Conservation (phyloP, 352 stramenopile genomes). For the Thalassiosira delicatula region DNA sequence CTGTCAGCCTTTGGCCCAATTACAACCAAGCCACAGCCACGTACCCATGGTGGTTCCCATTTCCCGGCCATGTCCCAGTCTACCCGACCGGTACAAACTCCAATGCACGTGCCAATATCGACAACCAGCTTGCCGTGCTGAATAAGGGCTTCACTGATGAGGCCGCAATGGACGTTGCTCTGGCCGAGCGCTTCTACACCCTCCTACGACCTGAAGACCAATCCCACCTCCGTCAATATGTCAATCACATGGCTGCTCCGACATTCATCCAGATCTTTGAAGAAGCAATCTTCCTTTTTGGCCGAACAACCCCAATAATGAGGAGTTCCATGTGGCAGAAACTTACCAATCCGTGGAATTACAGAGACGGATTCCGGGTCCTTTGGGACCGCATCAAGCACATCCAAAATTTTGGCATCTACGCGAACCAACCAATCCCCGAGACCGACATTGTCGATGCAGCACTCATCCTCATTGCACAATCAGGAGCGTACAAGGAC, state of each 20-base stretch:
- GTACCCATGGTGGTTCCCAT: background rate
- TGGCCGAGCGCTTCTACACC: background rate
- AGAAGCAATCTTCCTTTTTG: background rate
- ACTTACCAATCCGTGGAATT: background rate
- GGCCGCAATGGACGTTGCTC: background rate
- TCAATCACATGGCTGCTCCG: background rate
- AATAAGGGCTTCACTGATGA: background rate
- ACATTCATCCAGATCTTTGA: background rate
- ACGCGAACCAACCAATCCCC: background rate
- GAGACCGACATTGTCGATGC: background rate
- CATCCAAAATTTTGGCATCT: no score
- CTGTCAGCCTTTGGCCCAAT: background rate
- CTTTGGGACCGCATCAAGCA: no score
- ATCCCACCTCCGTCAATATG: background rate
- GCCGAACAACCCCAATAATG: background rate
- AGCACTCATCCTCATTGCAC: background rate
- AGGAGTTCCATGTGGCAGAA: background rate
- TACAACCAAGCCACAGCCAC: background rate
- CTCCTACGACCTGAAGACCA: background rate
- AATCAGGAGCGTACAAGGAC: background rate
- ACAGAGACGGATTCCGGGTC: no score
- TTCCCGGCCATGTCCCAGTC: background rate
- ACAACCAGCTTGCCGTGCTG: background rate
- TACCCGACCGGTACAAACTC: background rate
- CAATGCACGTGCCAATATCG: background rate